Evolutionary conservation across 129 eudicot species (phyloP), one percentile per base, ranked within the genome.

Genomic region (Ambrosia trifida): DNA sequence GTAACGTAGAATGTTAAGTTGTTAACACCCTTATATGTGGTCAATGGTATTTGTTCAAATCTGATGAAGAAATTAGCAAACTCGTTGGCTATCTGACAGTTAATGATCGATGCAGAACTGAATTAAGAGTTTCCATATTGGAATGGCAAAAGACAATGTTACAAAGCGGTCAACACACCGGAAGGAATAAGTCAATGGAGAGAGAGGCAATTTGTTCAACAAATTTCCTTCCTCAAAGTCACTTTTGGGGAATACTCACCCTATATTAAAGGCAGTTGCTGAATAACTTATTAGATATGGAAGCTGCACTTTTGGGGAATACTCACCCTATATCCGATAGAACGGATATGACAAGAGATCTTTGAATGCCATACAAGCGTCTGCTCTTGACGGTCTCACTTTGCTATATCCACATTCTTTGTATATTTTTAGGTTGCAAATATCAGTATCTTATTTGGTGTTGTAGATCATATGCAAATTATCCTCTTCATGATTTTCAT

Each of bases 281-380:
- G 81, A 77, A 75, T 3, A 69, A 75, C 64, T 46, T 89, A 47
- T 81, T 89, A 63, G 93, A 86, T 79, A 89, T 89, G 88, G 90
- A 89, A 36, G 93, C 90, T 76, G 90, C 90, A 9, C 44, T n/a
- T n/a, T n/a, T n/a, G n/a, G n/a, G n/a, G n/a, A n/a, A n/a, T n/a
- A n/a, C n/a, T n/a, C n/a, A n/a, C n/a, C n/a, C n/a, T n/a, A n/a
- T n/a, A n/a, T n/a, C n/a, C n/a, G 28, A 24, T 24, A 24, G 28
- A 24, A 24, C 28, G 28, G 28, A 24, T 24, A 24, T 24, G 28
- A 18, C 58, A 40, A 6, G 44, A 40, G 44, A 6, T 40, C 9
- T 5, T 40, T 40, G 44, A 40, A 40, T 24, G 28, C 28, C 28
- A 24, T 24, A 40, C 44, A 40, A 40, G 10, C 6, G 44, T 8